These are phyloP conservation scores for Pseudogymnoascus sp. DNA, from an alignment of 2,329 filamentous ascomycete genomes.

Conservation along the genomic window DNA sequence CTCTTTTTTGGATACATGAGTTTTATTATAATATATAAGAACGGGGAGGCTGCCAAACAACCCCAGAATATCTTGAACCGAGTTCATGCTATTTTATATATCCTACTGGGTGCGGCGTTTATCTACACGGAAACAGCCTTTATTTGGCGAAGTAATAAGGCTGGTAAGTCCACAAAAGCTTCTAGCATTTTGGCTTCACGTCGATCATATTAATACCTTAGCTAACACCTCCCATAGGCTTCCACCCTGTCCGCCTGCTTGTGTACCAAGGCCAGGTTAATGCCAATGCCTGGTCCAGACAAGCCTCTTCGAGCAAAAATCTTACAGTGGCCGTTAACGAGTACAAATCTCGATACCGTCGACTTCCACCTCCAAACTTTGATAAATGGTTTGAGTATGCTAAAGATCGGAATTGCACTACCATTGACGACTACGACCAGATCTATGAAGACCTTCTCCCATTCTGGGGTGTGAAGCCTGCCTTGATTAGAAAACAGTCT, in stretches of 20 bases:
- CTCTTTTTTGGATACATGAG: slow-evolving; percentile 3
- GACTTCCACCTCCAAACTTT: slow-evolving; percentile 19
- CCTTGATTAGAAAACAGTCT: slow-evolving; percentile 19
- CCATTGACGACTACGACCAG: slow-evolving; percentile 28
- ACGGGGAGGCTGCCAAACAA: neutral
- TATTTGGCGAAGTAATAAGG: neutral
- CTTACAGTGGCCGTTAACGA: slow-evolving; percentile 15
- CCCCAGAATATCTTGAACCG: neutral
- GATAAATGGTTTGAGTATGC: slow-evolving; percentile 28
- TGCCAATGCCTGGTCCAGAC: slow-evolving; percentile 12
- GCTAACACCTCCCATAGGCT: neutral
- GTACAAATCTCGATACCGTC: slow-evolving; percentile 16
- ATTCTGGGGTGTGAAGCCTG: slow-evolving; percentile 25
- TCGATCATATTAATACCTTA: neutral
- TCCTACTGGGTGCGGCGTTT: neutral
- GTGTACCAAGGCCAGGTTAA: slow-evolving; percentile 11
- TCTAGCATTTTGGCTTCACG: neutral
- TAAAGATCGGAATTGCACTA: slow-evolving; percentile 20
- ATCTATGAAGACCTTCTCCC: slow-evolving; percentile 26
- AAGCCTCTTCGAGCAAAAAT: slow-evolving; percentile 14
- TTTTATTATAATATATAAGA: slow-evolving; percentile 8
- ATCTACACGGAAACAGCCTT: neutral
- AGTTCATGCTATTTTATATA: neutral
- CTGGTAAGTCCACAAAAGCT: neutral
- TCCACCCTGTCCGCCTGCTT: slow-evolving; percentile 15